Conservation (phyloP, 177 flowering plant genomes). For the Vitis hybrid region DNA sequence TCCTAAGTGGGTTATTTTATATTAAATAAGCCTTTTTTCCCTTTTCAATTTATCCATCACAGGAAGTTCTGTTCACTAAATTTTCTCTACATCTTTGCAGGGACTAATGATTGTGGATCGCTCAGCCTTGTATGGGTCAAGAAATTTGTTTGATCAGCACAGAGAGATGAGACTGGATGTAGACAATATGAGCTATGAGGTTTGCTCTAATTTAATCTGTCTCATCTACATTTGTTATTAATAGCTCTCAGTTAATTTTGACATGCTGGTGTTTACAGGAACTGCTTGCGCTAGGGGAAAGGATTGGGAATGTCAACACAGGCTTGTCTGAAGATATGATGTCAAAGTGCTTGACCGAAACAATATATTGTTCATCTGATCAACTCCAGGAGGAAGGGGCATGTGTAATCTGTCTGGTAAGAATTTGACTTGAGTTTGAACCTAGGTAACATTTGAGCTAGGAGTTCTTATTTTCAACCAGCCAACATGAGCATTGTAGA, state of each 20-base stretch:
- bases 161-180: constrained; percentile 76
- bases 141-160: constrained; percentile 55
- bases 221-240: neutral
- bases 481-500: neutral
- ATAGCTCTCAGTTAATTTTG: constrained; percentile 3
- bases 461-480: neutral
- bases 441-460: neutral
- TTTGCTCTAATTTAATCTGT: constrained; percentile 7
- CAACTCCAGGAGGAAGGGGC: constrained; percentile 41
- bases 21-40: neutral
- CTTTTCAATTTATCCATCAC: neutral
- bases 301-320: constrained; percentile 75
- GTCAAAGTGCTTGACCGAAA: constrained; percentile 48
- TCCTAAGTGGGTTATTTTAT: too few species aligned
- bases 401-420: constrained; percentile 86
- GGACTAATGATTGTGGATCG: constrained; percentile 49
- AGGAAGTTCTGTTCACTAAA: neutral
- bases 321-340: constrained; percentile 60
- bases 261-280: constrained; percentile 44
- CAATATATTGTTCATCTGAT: constrained; percentile 34
- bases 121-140: constrained; percentile 42
- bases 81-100: constrained; percentile 27
- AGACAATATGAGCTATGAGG: constrained; percentile 84
- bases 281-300: constrained; percentile 76
- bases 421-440: neutral